Evolutionary conservation across 306 rosid species (phyloP).

Genomic region (Ceratonia siliqua): DNA sequence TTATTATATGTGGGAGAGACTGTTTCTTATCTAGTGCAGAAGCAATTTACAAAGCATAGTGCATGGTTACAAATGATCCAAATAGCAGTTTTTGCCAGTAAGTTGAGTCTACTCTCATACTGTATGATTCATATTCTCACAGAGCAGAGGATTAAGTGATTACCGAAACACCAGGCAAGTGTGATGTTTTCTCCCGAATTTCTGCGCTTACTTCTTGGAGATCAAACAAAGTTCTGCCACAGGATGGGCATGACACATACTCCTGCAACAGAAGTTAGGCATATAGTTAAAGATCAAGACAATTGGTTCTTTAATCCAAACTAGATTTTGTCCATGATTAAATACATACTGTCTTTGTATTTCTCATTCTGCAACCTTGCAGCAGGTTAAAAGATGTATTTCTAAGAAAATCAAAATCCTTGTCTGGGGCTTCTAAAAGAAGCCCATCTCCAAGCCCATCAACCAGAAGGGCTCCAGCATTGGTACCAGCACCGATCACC

Average conservation of each 20-base stretch:
- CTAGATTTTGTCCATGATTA: constrained; percentile 6
- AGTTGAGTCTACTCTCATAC: constrained; percentile 25
- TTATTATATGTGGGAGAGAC: neutral
- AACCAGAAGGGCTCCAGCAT: constrained; percentile 90
- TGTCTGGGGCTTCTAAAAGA: constrained; percentile 63
- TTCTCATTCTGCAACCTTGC: constrained; percentile 99
- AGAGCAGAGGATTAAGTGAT: constrained; percentile 28
- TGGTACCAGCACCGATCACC: constrained; percentile 88
- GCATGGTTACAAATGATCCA: neutral
- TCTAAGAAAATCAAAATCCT: constrained; percentile 69
- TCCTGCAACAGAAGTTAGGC: constrained; percentile 62
- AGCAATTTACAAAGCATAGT: constrained; percentile 4
- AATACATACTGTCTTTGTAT: constrained; percentile 79
- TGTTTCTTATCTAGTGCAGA: constrained; percentile 9
- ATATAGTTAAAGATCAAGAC: constrained; percentile 1
- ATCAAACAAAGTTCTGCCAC: constrained; percentile 97
- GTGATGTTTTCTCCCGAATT: constrained; percentile 91
- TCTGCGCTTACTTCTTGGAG: constrained; percentile 96
- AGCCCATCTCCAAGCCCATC: constrained; percentile 89
- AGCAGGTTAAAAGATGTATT: constrained; percentile 78
- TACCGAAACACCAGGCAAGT: constrained; percentile 98
- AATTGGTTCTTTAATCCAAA: constrained; percentile 33
- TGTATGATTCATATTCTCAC: constrained; percentile 63
- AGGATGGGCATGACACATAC: constrained; percentile 97
- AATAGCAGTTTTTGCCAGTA: neutral